Evolutionary conservation across 352 stramenopile genomes (phyloP).

Genomic region (Pythium rhizo-oryzae): DNA sequence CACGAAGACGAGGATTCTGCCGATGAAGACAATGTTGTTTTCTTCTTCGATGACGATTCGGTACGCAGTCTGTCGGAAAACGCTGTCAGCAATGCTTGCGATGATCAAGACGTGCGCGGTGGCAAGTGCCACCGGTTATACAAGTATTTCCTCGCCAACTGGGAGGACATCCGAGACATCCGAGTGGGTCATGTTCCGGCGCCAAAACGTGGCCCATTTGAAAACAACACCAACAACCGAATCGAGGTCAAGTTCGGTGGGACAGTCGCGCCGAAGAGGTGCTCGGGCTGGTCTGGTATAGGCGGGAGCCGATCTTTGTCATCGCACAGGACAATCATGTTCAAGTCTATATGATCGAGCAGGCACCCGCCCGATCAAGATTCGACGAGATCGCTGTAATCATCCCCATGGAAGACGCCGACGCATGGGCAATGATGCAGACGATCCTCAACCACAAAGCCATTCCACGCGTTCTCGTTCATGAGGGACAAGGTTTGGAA

Average conservation of each 20-base stretch:
- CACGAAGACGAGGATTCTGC: not conserved
- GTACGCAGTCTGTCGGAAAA: not conserved
- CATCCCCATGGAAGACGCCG: not conserved
- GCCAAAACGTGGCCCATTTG: conserved; percentile 1
- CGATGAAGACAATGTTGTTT: not conserved
- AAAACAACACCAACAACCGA: conserved; percentile 10
- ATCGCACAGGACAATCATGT: not conserved
- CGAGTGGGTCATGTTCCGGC: conserved; percentile 9
- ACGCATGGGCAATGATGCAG: conserved; percentile 9
- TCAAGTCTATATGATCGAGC: conserved; percentile 10
- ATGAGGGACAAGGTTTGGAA: not conserved
- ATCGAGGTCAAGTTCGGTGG: conserved; percentile 10
- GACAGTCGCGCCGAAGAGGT: not conserved
- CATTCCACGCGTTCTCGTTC: not conserved
- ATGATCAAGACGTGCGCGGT: not conserved
- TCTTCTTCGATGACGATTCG: not conserved
- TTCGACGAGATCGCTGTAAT: not conserved
- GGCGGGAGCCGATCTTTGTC: not conserved
- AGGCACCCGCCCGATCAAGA: not conserved
- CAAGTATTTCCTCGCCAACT: conserved; percentile 4
- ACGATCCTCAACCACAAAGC: conserved; percentile 7
- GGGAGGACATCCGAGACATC: not conserved
- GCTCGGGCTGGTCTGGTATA: not conserved
- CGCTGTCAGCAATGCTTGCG: not conserved
- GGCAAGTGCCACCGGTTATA: not conserved